Evolutionary conservation across 352 stramenopile genomes (phyloP), one percentile per base, ranked within the genome.

Genomic region (Phytophthora niederhauseri): DNA sequence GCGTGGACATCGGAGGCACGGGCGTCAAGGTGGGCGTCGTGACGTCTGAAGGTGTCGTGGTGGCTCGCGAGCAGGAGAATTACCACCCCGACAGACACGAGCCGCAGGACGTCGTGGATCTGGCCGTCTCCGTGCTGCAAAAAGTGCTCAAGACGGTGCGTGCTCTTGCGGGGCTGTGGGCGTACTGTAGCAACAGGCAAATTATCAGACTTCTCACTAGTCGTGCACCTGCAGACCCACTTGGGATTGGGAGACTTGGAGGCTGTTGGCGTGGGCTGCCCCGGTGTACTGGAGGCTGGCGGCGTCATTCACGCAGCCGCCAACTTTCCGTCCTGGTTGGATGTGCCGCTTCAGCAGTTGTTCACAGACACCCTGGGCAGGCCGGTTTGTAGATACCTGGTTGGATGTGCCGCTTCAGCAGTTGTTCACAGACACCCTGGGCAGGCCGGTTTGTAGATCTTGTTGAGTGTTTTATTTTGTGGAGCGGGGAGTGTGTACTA

Each of bases 21-120:
- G 88, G 76, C 68, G 80, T 94, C 43, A 96, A 94, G 56, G 76
- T 91, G 26, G 86, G 86, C 19, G 36, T 96, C 46, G 87, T 94
- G 20, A 73, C 67, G 17, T 60, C 63, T 12, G 64, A 82, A 6
- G 88, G 88, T 1, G 64, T 58, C 49, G 73, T 94, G 41, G 48
- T 90, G 48, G 73, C 62, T 20, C 76, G 82, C 30, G 68, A 71
- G n/a, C 82, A 94, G 53, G 64, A 80, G 34, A 73, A 74, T 7
- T 81, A 86, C 26, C 60, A 76, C 12, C 57, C 68, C 24, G 60
- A 86, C 2, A 74, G 73, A 24, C 77, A 79, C 51, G 76, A 78
- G 48, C 72, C 83, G 8, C 75, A 82, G 50, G 62, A 77, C 31
- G 80, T 94, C 19, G 85, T 96, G 26, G 64, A 68, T 14, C 68